A percentile compares a stretch with the other conserved stretches of the same genome.
These are phyloP conservation scores for Ascochyta rabiei DNA, from an alignment of 2,329 filamentous ascomycete species.

Conservation along the genomic window DNA sequence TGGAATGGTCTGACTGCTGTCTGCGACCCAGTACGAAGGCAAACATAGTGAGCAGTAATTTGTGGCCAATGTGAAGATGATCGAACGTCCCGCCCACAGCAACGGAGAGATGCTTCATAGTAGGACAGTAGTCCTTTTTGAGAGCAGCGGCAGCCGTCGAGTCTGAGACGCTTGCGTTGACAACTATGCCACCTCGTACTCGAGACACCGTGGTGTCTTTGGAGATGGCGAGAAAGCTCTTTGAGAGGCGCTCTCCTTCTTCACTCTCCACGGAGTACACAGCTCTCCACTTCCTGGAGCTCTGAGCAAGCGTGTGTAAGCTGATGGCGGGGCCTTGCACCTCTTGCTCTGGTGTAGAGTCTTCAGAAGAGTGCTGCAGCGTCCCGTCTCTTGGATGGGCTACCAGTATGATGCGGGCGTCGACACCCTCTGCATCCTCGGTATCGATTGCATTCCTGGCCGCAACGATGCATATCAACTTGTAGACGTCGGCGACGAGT, in stretches of 20 bases:
- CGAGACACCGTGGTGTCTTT: constrained; percentile 38
- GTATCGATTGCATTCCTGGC: constrained; percentile 67
- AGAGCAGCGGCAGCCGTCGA: constrained; percentile 16
- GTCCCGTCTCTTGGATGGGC: constrained; percentile 59
- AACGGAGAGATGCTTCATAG: constrained; percentile 64
- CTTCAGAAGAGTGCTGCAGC: constrained; percentile 25
- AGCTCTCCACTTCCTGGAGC: constrained; percentile 64
- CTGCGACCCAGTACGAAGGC: constrained; percentile 67
- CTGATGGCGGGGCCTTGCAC: constrained; percentile 58
- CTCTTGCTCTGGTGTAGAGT: constrained; percentile 38
- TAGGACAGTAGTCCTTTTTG: constrained; percentile 5
- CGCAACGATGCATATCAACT: constrained; percentile 75
- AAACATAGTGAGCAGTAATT: constrained; percentile 90
- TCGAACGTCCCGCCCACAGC: constrained; percentile 95
- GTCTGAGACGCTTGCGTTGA: not conserved
- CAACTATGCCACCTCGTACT: constrained; percentile 45
- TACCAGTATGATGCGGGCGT: constrained; percentile 75
- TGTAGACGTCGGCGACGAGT: constrained; percentile 79
- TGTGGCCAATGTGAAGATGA: constrained; percentile 93
- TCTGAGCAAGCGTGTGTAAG: constrained; percentile 55
- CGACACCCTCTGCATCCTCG: constrained; percentile 72
- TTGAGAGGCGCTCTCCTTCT: constrained; percentile 64
- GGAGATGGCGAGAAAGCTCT: constrained; percentile 49
- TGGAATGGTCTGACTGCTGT: constrained; percentile 36
- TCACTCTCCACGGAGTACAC: constrained; percentile 72